These are phyloP conservation scores for Fusarium xyrophilum DNA, from an alignment of 2,329 filamentous ascomycete genomes.

Conservation along the genomic window DNA sequence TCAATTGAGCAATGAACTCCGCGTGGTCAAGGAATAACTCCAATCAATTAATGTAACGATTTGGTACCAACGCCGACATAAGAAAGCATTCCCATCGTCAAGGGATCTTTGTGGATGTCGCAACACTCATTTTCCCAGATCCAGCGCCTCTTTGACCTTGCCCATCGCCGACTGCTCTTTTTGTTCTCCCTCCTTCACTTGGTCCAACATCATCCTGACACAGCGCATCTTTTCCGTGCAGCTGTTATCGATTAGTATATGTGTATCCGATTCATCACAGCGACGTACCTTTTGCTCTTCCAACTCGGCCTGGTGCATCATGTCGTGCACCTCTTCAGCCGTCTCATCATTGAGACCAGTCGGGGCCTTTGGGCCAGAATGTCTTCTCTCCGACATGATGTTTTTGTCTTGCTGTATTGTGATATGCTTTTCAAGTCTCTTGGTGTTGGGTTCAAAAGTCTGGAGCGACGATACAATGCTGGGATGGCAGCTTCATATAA, in stretches of 20 bases:
- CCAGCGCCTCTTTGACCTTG: slow-evolving; percentile 41
- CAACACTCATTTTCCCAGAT: slow-evolving; percentile 34
- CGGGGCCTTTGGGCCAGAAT: slow-evolving; percentile 22
- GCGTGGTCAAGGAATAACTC: fast-evolving
- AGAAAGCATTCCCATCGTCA: neutral
- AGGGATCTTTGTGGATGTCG: too few relatives aligned
- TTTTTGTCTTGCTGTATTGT: neutral
- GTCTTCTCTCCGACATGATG: slow-evolving; percentile 26
- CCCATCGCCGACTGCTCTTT: slow-evolving; percentile 28
- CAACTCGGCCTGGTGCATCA: slow-evolving; percentile 46
- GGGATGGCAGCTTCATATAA: slow-evolving; percentile 31
- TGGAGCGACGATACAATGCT: fast-evolving
- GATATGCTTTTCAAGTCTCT: neutral
- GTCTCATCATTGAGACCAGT: slow-evolving; percentile 43
- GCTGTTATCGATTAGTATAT: slow-evolving; percentile 3
- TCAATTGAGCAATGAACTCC: neutral
- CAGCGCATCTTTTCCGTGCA: slow-evolving; percentile 38
- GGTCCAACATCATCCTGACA: slow-evolving; percentile 31
- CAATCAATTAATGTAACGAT: slow-evolving; percentile 19
- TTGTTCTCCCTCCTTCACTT: slow-evolving; percentile 4
- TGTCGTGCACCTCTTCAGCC: slow-evolving; percentile 45
- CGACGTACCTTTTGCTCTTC: slow-evolving; percentile 43
- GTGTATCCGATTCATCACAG: fast-evolving
- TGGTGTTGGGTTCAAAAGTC: neutral
- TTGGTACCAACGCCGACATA: slow-evolving; percentile 8